Percentiles rank a stretch among this genome's conserved stretches.
These are phyloP conservation scores for Ogataea nakhonphanomensis DNA, from an alignment of 805 yeast species.

Conservation along the genomic window DNA sequence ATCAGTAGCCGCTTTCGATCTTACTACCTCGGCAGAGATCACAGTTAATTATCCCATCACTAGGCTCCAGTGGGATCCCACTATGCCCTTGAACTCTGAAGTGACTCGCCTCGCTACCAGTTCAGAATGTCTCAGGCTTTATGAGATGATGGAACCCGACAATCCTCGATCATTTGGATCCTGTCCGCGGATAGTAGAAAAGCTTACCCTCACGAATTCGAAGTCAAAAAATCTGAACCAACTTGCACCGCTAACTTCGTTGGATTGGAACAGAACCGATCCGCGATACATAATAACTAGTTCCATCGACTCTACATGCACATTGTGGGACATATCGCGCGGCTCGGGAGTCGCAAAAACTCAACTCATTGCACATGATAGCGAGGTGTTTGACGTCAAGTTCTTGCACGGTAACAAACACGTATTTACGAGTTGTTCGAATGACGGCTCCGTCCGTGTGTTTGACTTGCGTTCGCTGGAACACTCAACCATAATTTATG, in stretches of 20 bases:
- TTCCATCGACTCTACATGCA: constrained; percentile 94
- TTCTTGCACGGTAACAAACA: constrained; percentile 71
- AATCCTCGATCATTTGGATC: constrained; percentile 2
- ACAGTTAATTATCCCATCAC: constrained; percentile 68
- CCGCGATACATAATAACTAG: constrained; percentile 73
- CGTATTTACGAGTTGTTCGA: constrained; percentile 88
- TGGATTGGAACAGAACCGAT: constrained; percentile 85
- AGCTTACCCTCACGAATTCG: constrained; percentile 39
- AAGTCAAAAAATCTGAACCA: constrained; percentile 45
- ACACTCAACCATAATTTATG: constrained; percentile 92
- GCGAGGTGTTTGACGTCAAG: constrained; percentile 89
- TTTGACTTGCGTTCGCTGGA: constrained; percentile 87
- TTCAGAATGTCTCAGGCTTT: constrained; percentile 65
- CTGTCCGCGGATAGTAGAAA: constrained; percentile 33
- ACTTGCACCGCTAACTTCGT: constrained; percentile 86
- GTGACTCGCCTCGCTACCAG: constrained; percentile 59
- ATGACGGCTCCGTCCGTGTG: constrained; percentile 90
- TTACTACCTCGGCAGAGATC: constrained; percentile 48
- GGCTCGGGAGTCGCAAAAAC: constrained; percentile 72
- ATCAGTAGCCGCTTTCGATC: constrained; percentile 35
- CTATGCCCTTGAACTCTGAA: constrained; percentile 26
- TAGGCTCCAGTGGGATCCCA: constrained; percentile 69
- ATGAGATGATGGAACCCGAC: constrained; percentile 26
- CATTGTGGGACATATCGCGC: constrained; percentile 83
- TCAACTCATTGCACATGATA: constrained; percentile 93